Evolutionary conservation across 768 basidiomycete genomes (phyloP), one percentile per base, ranked within the genome.

Genomic region (Boletus coccyginus): DNA sequence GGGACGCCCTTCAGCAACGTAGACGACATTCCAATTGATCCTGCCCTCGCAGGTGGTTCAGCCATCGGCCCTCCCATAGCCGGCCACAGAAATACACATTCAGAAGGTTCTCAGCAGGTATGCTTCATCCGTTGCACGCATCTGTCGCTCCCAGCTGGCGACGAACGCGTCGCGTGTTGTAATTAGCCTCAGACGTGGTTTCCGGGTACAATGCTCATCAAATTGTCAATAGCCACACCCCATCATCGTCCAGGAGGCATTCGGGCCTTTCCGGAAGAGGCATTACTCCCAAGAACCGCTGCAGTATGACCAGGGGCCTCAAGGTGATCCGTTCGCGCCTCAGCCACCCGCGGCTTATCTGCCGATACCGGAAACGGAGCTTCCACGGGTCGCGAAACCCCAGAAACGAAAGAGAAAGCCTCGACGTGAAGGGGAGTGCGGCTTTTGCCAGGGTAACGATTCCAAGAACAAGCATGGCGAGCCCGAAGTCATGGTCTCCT

Each of bases 291-390:
- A 62, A 61, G 66, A 71, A 43, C 72, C 72, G 33, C 71, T 73
- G 52, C 84, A 84, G 56, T 90, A 88, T 66, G 80, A 85, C 38
- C 82, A 88, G 69, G 88, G 83, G 24, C 90, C 90, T 16, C 87
- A 89, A 65, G 90, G 90, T 57, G 90, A 91, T 73, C 89, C 90
- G 39, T 92, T 92, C 67, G 87, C 88, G 52, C 88, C 85, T 44
- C 85, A 81, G 60, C 79, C 80, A 53, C 74, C 75, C 40, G 75
- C 75, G 54, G 71, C 81, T 53, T 86, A 77, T 75, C 74, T 80
- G 52, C 78, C 78, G 58, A 73, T 83, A 55, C 74, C 74, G 31
- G 73, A 76, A 52, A 70, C 77, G 48, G 75, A 78, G 54, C 74
- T 74, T 52, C 73, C 71, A 24, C 73, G 74, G 45, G 59, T 68